Conservation (phyloP, 768 basidiomycete species). For the Mycena filopes region DNA sequence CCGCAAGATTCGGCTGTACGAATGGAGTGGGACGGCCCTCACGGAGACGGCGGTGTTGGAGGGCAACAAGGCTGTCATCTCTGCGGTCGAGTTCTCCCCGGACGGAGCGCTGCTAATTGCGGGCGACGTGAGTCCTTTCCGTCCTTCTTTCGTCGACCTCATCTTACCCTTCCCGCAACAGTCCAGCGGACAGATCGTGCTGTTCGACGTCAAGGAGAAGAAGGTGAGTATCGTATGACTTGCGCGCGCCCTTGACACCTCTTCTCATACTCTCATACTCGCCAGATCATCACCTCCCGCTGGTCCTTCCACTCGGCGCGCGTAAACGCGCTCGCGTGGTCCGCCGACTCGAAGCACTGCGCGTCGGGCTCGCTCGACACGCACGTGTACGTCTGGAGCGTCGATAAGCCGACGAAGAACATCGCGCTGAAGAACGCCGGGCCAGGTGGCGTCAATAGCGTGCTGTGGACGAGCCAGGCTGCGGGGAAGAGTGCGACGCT, state of each 20-base stretch:
- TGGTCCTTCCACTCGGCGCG: slow-evolving; percentile 92
- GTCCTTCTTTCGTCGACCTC: neutral
- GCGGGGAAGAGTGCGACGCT: slow-evolving; percentile 61
- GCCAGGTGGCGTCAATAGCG: slow-evolving; percentile 84
- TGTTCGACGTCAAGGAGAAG: slow-evolving; percentile 77
- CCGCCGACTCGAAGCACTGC: slow-evolving; percentile 76
- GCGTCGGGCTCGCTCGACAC: slow-evolving; percentile 95
- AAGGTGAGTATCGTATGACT: slow-evolving; percentile 58
- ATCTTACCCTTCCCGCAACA: slow-evolving; percentile 42
- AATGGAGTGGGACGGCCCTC: slow-evolving; percentile 75
- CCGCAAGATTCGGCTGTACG: slow-evolving; percentile 76
- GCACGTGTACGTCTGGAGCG: slow-evolving; percentile 89
- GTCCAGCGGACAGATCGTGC: slow-evolving; percentile 83
- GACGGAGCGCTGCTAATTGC: slow-evolving; percentile 80
- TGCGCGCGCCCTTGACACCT: no score
- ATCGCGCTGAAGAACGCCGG: slow-evolving; percentile 88
- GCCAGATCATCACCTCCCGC: slow-evolving; percentile 70
- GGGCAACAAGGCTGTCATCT: slow-evolving; percentile 76
- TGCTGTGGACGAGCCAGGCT: slow-evolving; percentile 75
- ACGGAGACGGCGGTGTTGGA: slow-evolving; percentile 68
- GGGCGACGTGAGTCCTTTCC: slow-evolving; percentile 79
- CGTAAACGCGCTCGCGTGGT: slow-evolving; percentile 83
- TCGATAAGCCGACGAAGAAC: slow-evolving; percentile 74
- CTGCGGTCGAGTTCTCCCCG: slow-evolving; percentile 81
- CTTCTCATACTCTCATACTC: no score